Evolutionary conservation across 2,329 filamentous ascomycete genomes (phyloP).

Genomic region (Lecanosticta acicola): DNA sequence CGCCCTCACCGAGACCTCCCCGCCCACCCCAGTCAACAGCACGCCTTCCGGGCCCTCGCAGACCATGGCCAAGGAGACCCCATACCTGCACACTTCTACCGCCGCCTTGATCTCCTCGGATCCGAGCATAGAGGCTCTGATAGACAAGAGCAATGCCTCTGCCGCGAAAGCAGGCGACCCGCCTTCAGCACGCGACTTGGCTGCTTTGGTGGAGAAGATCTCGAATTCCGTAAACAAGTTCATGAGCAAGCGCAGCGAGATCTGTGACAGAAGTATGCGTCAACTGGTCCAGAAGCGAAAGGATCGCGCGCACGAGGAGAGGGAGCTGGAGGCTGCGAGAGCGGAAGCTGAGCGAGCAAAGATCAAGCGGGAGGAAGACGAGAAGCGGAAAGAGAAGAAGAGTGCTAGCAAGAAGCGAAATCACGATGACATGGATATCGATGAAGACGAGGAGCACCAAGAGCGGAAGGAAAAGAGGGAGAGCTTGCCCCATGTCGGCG

Average conservation of each 20-base stretch:
- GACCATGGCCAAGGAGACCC: conserved; percentile 47
- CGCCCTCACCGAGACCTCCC: conserved; percentile 36
- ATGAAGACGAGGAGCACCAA: conserved; percentile 46
- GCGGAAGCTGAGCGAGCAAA: conserved; percentile 42
- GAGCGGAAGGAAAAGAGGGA: conserved; percentile 80
- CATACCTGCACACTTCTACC: conserved; percentile 59
- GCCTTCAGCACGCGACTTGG: conserved; percentile 58
- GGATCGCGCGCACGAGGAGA: conserved; percentile 51
- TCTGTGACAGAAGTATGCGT: conserved; percentile 69
- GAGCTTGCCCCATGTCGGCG: conserved; percentile 50
- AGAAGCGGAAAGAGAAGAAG: conserved; percentile 27
- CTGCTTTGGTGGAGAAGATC: conserved; percentile 60
- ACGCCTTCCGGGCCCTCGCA: conserved; percentile 54
- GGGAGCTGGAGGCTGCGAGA: conserved; percentile 46
- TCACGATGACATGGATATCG: conserved; percentile 35
- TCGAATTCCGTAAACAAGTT: conserved; percentile 48
- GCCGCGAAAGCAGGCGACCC: conserved; percentile 37
- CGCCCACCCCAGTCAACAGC: conserved; percentile 49
- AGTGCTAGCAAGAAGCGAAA: conserved; percentile 24
- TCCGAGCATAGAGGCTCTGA: conserved; percentile 62
- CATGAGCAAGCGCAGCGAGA: conserved; percentile 50
- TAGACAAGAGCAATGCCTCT: conserved; percentile 56
- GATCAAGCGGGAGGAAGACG: conserved; percentile 28
- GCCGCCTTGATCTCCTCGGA: conserved; percentile 48
- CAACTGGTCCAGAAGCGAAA: conserved; percentile 62